These are phyloP conservation scores for Tetrapyrgos nigripes DNA, from an alignment of 1,284 basidiomycete species.

Conservation along the genomic window DNA sequence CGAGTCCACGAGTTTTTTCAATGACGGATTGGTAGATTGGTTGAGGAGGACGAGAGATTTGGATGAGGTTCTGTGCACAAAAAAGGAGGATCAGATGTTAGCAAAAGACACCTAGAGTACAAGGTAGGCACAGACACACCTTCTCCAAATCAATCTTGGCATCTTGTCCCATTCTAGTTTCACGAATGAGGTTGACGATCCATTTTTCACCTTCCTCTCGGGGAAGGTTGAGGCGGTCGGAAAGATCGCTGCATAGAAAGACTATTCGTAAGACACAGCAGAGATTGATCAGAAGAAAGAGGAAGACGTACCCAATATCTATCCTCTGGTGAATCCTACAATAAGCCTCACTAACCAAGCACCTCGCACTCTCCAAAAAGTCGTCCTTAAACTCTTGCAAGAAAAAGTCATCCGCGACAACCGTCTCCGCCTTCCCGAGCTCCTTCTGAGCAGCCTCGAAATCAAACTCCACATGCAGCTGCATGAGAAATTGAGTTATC, in stretches of 20 bases:
- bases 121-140: constrained; percentile 43
- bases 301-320: constrained; percentile 81
- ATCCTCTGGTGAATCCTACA: constrained; percentile 97
- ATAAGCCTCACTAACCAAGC: constrained; percentile 96
- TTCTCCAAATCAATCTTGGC: constrained; percentile 98
- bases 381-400: constrained; percentile 88
- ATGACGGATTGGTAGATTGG: constrained; percentile 96
- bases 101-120: constrained; percentile 17
- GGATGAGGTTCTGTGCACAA: constrained; percentile 84
- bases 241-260: constrained; percentile 73
- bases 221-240: constrained; percentile 90
- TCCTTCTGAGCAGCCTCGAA: constrained; percentile 84
- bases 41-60: constrained; percentile 90
- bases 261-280: neutral
- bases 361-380: constrained; percentile 95
- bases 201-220: constrained; percentile 97
- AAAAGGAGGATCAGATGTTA: constrained; percentile 1
- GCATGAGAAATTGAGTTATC: constrained; percentile 91
- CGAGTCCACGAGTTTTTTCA: constrained; percentile 93
- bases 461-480: constrained; percentile 93
- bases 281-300: neutral
- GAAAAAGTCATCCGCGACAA: constrained; percentile 95
- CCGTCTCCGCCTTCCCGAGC: constrained; percentile 73
- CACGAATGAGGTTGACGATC: constrained; percentile 98
- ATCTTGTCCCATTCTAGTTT: constrained; percentile 94